Base-by-base conservation (phyloP, 352 stramenopile genomes). In the Pythium phragmitis region DNA sequence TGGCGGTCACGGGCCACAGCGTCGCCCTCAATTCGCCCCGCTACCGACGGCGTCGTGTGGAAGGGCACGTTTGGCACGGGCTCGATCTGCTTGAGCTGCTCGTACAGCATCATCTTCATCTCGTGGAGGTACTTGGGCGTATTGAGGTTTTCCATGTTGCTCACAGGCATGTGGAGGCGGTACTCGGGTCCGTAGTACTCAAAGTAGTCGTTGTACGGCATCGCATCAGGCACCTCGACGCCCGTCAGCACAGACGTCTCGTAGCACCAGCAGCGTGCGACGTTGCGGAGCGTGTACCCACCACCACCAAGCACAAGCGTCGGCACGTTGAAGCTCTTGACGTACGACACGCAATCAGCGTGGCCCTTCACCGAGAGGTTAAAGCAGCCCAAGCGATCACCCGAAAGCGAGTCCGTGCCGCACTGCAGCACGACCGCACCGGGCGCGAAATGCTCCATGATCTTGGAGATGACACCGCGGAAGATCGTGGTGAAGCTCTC, bases 161-260 rank as follows among this genome's bases (percentile, higher is more conserved):
- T 88, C 65, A 98, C 91, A 19, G 96, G 94, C 67, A 99, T 88
- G 77, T 99, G 97, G 36, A 99, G 77, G 54, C 97, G 96, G 79
- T 98, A 99, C 72, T 99, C 95, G 1, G 97, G 97, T 1, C 94
- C 94, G 77, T 98, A 99, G 80, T 99, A 99, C 76, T 99, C 97
- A 79, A 98, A 99, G 82, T 99, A 99, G 75, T 99, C 96, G 82
- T 99, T 99, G 84, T 98, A 99, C 5, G 98, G 98, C 75, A 99
- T 98, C 6, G 98, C 92, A 62, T 99, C 96, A 1, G 85, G 80
- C 9, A 96, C 74, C 28, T 97, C 81, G 33, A 97, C 90, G 36
- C 91, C 95, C 16, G 97, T 86, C 30, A 99, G 79, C n/a, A 99
- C 85, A 9, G 92, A 90, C 21, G 96, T 98, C 75, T 99, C 97